Evolutionary conservation across 1,284 basidiomycete species (phyloP).

Genomic region (Austroboletus niveus): DNA sequence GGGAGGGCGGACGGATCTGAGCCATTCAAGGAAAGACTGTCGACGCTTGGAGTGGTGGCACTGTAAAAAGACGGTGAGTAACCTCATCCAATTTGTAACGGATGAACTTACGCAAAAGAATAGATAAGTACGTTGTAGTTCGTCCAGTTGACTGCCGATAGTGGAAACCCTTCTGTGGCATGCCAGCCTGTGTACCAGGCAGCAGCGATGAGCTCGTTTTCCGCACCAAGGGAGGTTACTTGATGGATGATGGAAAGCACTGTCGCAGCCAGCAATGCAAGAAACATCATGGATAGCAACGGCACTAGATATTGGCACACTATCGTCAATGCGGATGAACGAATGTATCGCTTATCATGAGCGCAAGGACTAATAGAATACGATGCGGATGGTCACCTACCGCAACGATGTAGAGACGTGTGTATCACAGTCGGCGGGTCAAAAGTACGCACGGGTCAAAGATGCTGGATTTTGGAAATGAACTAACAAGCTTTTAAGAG

Average conservation of each 20-base stretch:
- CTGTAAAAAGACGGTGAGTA: slow-evolving; percentile 24
- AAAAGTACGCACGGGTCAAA: too few species aligned
- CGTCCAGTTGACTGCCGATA: slow-evolving; percentile 44
- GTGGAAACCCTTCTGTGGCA: slow-evolving; percentile 38
- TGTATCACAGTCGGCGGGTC: too few species aligned
- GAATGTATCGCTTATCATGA: too few species aligned
- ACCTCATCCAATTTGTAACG: neutral
- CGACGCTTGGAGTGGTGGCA: slow-evolving; percentile 42
- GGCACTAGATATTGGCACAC: neutral
- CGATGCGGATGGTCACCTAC: too few species aligned
- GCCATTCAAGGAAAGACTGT: slow-evolving; percentile 33
- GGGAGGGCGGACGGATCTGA: slow-evolving; percentile 42
- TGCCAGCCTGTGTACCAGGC: slow-evolving; percentile 44
- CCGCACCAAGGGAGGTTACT: neutral
- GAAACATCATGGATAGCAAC: slow-evolving; percentile 9
- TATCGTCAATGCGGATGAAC: too few species aligned
- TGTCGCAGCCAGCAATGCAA: slow-evolving; percentile 2
- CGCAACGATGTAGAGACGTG: too few species aligned
- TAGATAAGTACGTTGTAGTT: slow-evolving; percentile 53
- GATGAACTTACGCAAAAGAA: slow-evolving; percentile 34
- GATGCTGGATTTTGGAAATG: too few species aligned
- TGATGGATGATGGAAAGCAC: slow-evolving; percentile 6
- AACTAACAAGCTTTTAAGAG: too few species aligned
- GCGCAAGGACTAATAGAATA: too few species aligned
- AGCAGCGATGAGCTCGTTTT: slow-evolving; percentile 5